Evolutionary conservation across 176 grass and related monocot species (phyloP).

Genomic region (Ananas comosus): DNA sequence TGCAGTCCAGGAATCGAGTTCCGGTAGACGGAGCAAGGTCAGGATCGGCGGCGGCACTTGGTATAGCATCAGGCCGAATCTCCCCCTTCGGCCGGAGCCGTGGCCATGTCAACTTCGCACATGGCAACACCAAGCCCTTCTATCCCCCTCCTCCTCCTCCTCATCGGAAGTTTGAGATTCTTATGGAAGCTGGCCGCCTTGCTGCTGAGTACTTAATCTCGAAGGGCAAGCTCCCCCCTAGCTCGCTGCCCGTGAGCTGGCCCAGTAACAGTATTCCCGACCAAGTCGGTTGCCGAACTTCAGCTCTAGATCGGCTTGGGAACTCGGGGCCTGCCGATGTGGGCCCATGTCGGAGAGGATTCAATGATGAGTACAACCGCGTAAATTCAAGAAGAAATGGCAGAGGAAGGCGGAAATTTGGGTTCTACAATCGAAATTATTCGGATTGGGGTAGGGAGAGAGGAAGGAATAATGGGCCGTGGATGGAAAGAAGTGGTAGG

Average conservation of each 20-base stretch:
- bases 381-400: conserved; percentile 32
- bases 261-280: conserved; percentile 16
- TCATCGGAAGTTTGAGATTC: conserved; percentile 55
- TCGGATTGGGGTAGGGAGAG: conserved; percentile 51
- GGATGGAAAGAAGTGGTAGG: conserved; percentile 12
- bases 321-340: conserved; percentile 3
- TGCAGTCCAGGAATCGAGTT: conserved; percentile 2
- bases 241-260: conserved; percentile 36
- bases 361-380: conserved; percentile 40
- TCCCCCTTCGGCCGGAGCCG: conserved; percentile 23
- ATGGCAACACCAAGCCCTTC: conserved; percentile 17
- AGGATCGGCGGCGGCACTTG: not conserved
- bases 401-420: conserved; percentile 50
- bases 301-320: conserved; percentile 17
- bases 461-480: conserved; percentile 32
- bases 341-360: conserved; percentile 29
- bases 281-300: conserved; percentile 19
- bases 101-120: conserved; percentile 23
- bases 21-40: not conserved
- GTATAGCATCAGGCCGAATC: not conserved
- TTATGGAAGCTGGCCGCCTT: conserved; percentile 84
- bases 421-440: conserved; percentile 39
- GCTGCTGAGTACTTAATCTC: conserved; percentile 84
- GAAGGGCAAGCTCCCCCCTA: conserved; percentile 58
- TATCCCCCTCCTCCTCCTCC: conserved; percentile 15